Evolutionary conservation across 192 early-diverging fungal species (phyloP), one percentile per base, ranked within the genome.

Genomic region (Diversispora eburnea): DNA sequence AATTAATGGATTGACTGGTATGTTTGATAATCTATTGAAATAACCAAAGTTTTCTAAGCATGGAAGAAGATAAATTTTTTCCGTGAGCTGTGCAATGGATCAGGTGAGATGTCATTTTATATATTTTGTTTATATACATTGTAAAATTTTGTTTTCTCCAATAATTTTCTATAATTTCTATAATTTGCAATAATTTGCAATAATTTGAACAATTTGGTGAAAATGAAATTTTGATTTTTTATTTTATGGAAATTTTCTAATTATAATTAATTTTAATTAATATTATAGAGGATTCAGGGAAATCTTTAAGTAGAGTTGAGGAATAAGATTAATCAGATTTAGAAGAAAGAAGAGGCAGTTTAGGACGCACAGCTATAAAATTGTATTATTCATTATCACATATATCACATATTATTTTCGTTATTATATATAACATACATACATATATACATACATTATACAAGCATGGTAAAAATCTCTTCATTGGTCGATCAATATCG

Each of bases 301-400:
- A 63, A 63, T 63, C n/a, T 45, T 63, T 63, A 63, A 43, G 41
- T 7, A n/a, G 13, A 33, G 20, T 33, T 59, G 25, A 5, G 25
- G 25, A 25, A 22, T 15, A 15, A 15, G 19, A n/a, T n/a, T 45
- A 45, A 33, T n/a, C 61, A 63, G 45, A 22, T 13, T 54, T 10
- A 42, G 49, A 20, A 52, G 10, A 8, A 17, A 42, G 48, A 25
- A 67, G 49, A 13, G 48, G 48, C 66, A 52, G 66, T 49, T 48
- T 12, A 15, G 47, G 47, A 19, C 46, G 48, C 66, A 67, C 45
- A 33, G 12, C 19, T 52, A 46, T 47, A 64, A 71, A 71, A 52
- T 57, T 71, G 69, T 71, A 71, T 71, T 71, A 59, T 71, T 71
- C 69, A 71, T 71, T 58, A 58, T 71, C 51, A 58, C 54, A 58